These are phyloP conservation scores for Lentinula guzmanii DNA, from an alignment of 768 basidiomycete species.

Conservation along the genomic window DNA sequence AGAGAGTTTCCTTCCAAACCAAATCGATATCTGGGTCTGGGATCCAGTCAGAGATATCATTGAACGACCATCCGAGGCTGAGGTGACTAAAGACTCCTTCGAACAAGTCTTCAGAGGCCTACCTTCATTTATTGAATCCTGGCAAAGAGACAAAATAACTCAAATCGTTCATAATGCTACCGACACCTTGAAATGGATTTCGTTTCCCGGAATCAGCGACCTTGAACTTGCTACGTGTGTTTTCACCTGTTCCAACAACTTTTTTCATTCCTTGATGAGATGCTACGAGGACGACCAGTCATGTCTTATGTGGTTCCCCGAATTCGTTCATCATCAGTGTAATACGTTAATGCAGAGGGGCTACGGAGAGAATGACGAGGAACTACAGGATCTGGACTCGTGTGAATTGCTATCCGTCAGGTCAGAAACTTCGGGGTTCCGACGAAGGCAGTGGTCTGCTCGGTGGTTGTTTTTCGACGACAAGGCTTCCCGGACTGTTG, in stretches of 20 bases:
- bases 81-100: conserved; percentile 3
- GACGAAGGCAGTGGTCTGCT: conserved; percentile 17
- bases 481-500: conserved; percentile 22
- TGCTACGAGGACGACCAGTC: conserved; percentile 2
- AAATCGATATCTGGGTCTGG: conserved; percentile 5
- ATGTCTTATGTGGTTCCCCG: conserved; percentile 26
- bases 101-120: conserved; percentile 8
- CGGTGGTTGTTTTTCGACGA: conserved; percentile 21
- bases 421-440: not conserved
- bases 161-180: not conserved
- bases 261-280: not conserved
- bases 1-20: conserved; percentile 4
- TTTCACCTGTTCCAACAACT: conserved; percentile 19
- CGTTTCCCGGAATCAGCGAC: not conserved
- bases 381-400: not conserved
- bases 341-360: conserved; percentile 11
- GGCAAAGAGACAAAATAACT: conserved; percentile 3
- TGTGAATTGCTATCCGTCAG: conserved; percentile 1
- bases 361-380: not conserved
- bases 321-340: conserved; percentile 27
- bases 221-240: conserved; percentile 19
- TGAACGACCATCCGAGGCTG: conserved; percentile 8
- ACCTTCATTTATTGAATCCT: not conserved
- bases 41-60: conserved; percentile 11
- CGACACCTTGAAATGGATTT: not conserved